Base-by-base conservation (phyloP, 768 basidiomycete genomes). In the Lentinula detonsa region DNA sequence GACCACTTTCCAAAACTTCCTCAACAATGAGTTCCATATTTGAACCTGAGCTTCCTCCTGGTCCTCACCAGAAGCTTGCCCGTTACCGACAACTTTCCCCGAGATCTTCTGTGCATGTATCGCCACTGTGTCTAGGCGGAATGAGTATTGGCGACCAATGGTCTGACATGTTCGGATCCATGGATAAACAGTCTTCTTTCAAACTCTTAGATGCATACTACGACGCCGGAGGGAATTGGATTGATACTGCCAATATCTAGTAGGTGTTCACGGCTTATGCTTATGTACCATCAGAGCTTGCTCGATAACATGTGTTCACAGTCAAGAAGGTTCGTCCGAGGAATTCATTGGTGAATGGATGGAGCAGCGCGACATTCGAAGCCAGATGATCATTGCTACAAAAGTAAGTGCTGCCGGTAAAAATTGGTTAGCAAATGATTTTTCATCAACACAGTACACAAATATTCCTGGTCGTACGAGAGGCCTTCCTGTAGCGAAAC, bases 241-340 rank as follows among this genome's bases (percentile, higher is more conserved):
- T 81, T 59, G 79, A 80, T 57, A 81, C 80, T 0, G 78, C 81
- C 4, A 81, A 78, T 61, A 69, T 64, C 65, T 82, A 80, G 76
- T 75, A 66, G n/a, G 28, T 34, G 8, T 42, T 42, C 40, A 18
- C 13, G 4, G 39, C 13, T 15, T 59, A 11, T 5, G 39, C 13
- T 15, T 59, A 11, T 5, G 28, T 9, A 51, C 33, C 33, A 48
- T 2, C 11, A 6, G 8, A 28, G 9, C 43, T n/a, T 34, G 9
- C 48, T 11, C 16, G n/a, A 21, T 23, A 51, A 48, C 48, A 28
- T 5, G 6, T 31, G 15, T 18, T n/a, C 18, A 31, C 43, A 81
- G 78, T 59, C 83, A 86, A 65, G 77, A 84, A 60, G 84, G 80
- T 61, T 66, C 76, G 18, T 84, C 82, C 3, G 85, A 89, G 67